Evolutionary conservation across 768 basidiomycete genomes (phyloP), one percentile per base, ranked within the genome.

Genomic region (Boletus speciosus): DNA sequence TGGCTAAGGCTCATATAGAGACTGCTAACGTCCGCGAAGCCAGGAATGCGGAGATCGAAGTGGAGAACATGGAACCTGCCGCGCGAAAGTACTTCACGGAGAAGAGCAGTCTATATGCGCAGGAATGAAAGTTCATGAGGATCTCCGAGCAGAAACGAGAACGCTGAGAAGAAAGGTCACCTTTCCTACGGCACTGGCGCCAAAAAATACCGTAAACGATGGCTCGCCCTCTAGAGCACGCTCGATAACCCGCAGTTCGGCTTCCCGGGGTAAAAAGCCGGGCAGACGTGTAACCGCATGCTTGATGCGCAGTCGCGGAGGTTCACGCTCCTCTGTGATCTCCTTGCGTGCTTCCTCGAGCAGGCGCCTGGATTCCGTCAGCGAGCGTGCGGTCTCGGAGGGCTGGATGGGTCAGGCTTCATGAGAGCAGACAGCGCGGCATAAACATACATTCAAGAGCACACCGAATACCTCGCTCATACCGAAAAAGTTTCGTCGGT

Each of bases 171-270:
- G 29, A 49, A 31, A 11, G 51, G 65, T 10, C 52, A 83, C 88
- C 82, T 93, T 93, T 55, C 91, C 90, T 2, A 86, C 87, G 9
- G 85, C 85, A 56, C 86, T 88, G 31, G 88, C 87, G 4, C 90
- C 90, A 54, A 89, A 90, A 8, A 92, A 72, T 8, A 92, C 77
- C 0, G 88, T 91, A 63, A 92, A 92, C 1, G 87, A 82, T 5
- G 90, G 88, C 34, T 90, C 85, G 9, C 77, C 69, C 51, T 83
- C 82, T 27, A 92, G 68, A 3, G 78, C 76, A 51, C 83, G 80
- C 63, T 87, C 84, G 35, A 93, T 73, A 16, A 82, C 81, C 54
- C 76, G 77, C 45, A 82, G 71, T 69, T 93, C 90, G 15, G 80
- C 78, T 41, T 79, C 82, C 4, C 90, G 79, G 49, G 82, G 77